Percentiles rank a stretch among this genome's conserved stretches.
phyloP scores from a whole-genome alignment of 2,329 filamentous ascomycete genomes.

The Chaetomium globosum region DNA sequence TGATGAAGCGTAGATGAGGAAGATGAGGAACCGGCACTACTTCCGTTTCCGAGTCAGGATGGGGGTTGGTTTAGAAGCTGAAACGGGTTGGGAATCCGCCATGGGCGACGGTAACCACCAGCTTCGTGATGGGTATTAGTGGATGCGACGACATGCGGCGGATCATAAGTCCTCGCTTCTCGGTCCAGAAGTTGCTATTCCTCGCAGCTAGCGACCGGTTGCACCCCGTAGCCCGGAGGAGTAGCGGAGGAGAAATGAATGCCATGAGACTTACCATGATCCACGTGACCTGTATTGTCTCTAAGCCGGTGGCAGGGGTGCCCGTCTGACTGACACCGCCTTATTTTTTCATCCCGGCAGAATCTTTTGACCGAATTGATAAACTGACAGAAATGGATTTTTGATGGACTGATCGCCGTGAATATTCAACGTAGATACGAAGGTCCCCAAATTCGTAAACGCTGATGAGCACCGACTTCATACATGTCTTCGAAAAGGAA shows the following conservation, averaged over 20 bases:
- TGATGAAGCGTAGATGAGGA: neutral
- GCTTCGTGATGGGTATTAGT: neutral
- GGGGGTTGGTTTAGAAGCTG: neutral
- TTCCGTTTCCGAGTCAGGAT: neutral
- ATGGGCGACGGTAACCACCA: neutral
- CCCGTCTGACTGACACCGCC: neutral
- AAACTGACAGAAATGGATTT: neutral
- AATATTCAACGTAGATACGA: neutral
- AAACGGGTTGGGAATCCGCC: neutral
- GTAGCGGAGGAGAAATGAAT: neutral
- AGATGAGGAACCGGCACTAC: no score
- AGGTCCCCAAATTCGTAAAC: neutral
- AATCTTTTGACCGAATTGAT: neutral
- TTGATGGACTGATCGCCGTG: neutral
- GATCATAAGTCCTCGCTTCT: neutral
- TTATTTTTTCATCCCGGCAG: conserved; percentile 9
- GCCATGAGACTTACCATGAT: neutral
- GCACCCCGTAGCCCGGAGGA: neutral
- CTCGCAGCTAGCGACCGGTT: neutral
- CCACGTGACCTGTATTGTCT: neutral
- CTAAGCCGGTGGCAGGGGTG: neutral
- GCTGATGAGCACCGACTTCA: neutral
- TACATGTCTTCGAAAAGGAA: neutral
- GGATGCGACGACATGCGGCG: neutral
- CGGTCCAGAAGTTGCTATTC: neutral